A percentile compares a stretch with the other conserved stretches of the same genome.
phyloP scores from a whole-genome alignment of 2,329 filamentous ascomycete species.

The Aureobasidium namibiae region DNA sequence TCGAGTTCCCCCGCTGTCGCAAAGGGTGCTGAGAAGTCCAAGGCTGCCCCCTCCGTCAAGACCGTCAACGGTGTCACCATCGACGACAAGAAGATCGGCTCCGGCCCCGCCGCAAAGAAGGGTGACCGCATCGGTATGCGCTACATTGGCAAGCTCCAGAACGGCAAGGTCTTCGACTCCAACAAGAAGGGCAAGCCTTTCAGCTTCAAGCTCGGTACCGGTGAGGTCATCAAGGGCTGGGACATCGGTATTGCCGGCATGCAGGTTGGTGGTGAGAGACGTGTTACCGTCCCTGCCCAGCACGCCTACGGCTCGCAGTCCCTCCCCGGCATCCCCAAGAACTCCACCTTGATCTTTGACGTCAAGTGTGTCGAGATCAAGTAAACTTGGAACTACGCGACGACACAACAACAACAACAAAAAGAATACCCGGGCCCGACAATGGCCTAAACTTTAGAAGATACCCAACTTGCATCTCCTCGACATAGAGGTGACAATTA shows the following conservation, averaged over 20 bases:
- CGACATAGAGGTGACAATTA: neutral
- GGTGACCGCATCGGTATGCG: constrained; percentile 88
- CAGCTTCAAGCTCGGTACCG: constrained; percentile 85
- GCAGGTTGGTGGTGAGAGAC: constrained; percentile 85
- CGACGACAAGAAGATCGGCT: constrained; percentile 90
- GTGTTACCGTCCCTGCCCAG: constrained; percentile 78
- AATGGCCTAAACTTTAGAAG: constrained; percentile 4
- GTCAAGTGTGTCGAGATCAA: constrained; percentile 44
- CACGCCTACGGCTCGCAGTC: constrained; percentile 82
- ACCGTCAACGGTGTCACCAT: constrained; percentile 81
- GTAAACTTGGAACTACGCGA: constrained; percentile 22
- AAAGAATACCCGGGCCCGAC: neutral
- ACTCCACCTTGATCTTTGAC: constrained; percentile 89
- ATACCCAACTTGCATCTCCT: constrained; percentile 19
- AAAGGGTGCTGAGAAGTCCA: constrained; percentile 34
- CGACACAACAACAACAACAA: constrained; percentile 10
- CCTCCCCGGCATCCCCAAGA: constrained; percentile 76
- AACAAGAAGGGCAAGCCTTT: constrained; percentile 99
- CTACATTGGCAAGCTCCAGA: constrained; percentile 90
- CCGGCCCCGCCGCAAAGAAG: constrained; percentile 76
- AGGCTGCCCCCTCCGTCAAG: constrained; percentile 57
- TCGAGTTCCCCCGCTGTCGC: constrained; percentile 43
- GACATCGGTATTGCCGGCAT: constrained; percentile 91
- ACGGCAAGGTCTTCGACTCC: constrained; percentile 91
- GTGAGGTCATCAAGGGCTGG: constrained; percentile 98